Percentiles rank a stretch among this genome's conserved stretches.
Conservation (phyloP, 352 stramenopile species). For the Pythium angustatum region DNA sequence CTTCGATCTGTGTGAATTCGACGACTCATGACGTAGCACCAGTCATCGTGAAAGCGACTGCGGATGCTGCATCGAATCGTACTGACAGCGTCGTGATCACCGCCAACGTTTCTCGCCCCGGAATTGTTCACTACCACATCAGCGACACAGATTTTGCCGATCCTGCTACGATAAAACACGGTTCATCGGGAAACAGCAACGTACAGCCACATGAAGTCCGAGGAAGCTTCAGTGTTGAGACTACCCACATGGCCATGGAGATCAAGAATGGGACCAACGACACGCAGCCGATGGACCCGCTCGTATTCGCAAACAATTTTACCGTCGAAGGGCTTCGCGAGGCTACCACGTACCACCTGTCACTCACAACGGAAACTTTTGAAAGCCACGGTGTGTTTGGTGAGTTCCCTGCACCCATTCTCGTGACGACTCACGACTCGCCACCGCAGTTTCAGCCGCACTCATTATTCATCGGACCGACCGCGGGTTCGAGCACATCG, state of each 20-base stretch:
- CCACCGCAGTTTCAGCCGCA: constrained; percentile 42
- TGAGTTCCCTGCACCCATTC: constrained; percentile 66
- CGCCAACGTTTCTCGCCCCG: constrained; percentile 65
- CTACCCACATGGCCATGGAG: constrained; percentile 55
- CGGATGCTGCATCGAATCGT: constrained; percentile 39
- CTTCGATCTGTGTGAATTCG: constrained; percentile 32
- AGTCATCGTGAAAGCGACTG: constrained; percentile 60
- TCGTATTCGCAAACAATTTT: constrained; percentile 61
- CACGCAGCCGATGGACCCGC: constrained; percentile 53
- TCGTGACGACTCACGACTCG: constrained; percentile 59
- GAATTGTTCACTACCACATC: constrained; percentile 71
- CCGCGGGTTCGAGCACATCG: constrained; percentile 42
- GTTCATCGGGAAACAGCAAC: background rate
- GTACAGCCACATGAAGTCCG: constrained; percentile 44
- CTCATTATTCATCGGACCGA: constrained; percentile 39
- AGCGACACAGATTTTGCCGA: constrained; percentile 79
- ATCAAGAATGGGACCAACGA: constrained; percentile 79
- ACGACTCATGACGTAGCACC: constrained; percentile 60
- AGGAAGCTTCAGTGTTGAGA: constrained; percentile 34
- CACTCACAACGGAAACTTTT: constrained; percentile 71
- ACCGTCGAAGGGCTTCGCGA: constrained; percentile 44
- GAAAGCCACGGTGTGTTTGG: constrained; percentile 68
- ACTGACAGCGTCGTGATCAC: constrained; percentile 59
- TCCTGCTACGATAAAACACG: constrained; percentile 44
- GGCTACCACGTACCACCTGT: constrained; percentile 71